Percentiles rank a stretch among this genome's conserved stretches.
Conservation (phyloP, 768 basidiomycete species). For the Panellus pusillus region DNA sequence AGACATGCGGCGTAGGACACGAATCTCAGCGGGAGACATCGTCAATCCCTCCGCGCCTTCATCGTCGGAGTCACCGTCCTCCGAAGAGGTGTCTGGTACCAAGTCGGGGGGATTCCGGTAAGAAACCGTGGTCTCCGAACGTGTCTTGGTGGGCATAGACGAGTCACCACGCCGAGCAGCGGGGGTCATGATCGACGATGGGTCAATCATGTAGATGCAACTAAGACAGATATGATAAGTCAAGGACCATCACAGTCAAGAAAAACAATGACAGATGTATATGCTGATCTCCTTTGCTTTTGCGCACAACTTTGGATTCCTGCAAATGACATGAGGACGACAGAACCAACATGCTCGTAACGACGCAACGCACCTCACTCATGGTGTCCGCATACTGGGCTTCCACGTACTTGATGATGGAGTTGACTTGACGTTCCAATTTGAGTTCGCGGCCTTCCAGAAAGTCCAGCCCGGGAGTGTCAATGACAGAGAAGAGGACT, state of each 20-base stretch:
- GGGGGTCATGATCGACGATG: slow-evolving; percentile 62
- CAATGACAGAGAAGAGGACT: slow-evolving; percentile 75
- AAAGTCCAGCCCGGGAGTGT: slow-evolving; percentile 86
- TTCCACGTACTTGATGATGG: slow-evolving; percentile 76
- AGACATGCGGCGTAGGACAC: slow-evolving; percentile 74
- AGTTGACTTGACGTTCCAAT: slow-evolving; percentile 76
- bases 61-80: slow-evolving; percentile 44
- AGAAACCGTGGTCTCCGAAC: slow-evolving; percentile 68
- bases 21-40: slow-evolving; percentile 78
- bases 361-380: slow-evolving; percentile 62
- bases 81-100: slow-evolving; percentile 53
- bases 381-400: slow-evolving; percentile 82
- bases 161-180: slow-evolving; percentile 51
- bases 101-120: slow-evolving; percentile 53
- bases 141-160: slow-evolving; percentile 51
- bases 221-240: slow-evolving; percentile 35
- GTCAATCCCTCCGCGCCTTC: slow-evolving; percentile 51
- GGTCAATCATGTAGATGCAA: slow-evolving; percentile 86
- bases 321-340: slow-evolving; percentile 28
- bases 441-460: slow-evolving; percentile 68
- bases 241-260: neutral
- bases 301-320: slow-evolving; percentile 88
- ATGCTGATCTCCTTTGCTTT: slow-evolving; percentile 87
- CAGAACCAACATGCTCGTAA: neutral
- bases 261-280: slow-evolving; percentile 71